Conservation (phyloP, 73 alveolate genomes). For the Blepharisma japonicum region DNA sequence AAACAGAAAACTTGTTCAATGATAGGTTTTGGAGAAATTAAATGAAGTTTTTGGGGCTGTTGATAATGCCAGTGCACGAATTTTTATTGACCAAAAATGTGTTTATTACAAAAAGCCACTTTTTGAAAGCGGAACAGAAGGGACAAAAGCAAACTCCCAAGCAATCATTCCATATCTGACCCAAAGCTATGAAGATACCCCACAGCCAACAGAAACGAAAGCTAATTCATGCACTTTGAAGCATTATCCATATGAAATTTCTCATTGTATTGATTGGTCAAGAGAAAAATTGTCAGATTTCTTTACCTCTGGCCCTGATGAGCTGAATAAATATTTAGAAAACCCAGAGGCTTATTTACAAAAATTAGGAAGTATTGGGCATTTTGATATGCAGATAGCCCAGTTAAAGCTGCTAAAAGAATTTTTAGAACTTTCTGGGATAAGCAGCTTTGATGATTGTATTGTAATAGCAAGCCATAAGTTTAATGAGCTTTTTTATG, state of each 20-base stretch:
- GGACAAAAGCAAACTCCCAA: slow-evolving; percentile 90
- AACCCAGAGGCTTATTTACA: slow-evolving; percentile 71
- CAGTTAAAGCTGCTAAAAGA: too few species aligned
- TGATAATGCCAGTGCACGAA: slow-evolving; percentile 91
- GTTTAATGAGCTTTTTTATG: slow-evolving; percentile 61
- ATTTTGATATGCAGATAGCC: too few species aligned
- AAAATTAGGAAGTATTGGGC: too few species aligned
- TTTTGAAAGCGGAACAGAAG: slow-evolving; percentile 93
- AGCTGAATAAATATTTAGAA: slow-evolving; percentile 48
- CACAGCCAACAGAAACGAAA: slow-evolving; percentile 94
- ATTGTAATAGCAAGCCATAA: slow-evolving; percentile 68
- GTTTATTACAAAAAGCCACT: slow-evolving; percentile 89
- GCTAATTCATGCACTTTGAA: slow-evolving; percentile 93
- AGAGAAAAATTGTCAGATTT: slow-evolving; percentile 85
- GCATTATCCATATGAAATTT: slow-evolving; percentile 95
- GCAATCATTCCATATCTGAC: slow-evolving; percentile 87
- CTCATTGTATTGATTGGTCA: slow-evolving; percentile 98
- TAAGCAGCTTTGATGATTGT: slow-evolving; percentile 70
- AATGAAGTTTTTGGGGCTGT: slow-evolving; percentile 91
- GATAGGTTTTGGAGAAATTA: slow-evolving; percentile 86
- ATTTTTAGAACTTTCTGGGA: slow-evolving; percentile 54
- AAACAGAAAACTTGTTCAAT: slow-evolving; percentile 83
- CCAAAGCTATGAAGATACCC: slow-evolving; percentile 88
- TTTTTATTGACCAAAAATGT: slow-evolving; percentile 88
- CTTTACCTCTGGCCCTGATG: slow-evolving; percentile 79